A percentile compares a stretch with the other conserved stretches of the same genome.
These are phyloP conservation scores for Chaetoscypha palmicola DNA, from an alignment of 2,329 filamentous ascomycete genomes.

Conservation along the genomic window DNA sequence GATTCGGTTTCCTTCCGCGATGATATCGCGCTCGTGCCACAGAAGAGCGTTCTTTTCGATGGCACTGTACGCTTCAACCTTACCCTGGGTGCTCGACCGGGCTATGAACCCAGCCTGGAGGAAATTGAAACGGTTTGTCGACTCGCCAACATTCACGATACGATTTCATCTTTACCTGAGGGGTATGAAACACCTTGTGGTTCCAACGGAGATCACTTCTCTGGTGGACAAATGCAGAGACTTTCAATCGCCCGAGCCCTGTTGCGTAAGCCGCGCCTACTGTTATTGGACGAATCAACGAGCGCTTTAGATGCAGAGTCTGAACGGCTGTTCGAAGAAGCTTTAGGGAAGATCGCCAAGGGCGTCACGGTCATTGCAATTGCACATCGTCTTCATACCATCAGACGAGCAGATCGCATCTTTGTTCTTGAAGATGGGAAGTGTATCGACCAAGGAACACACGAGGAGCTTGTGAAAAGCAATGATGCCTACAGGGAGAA, in stretches of 20 bases:
- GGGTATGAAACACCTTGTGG: constrained; percentile 62
- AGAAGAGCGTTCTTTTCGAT: constrained; percentile 52
- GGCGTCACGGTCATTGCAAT: constrained; percentile 52
- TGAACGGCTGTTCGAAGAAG: constrained; percentile 59
- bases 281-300: constrained; percentile 78
- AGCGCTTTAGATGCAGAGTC: constrained; percentile 68
- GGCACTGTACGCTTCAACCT: constrained; percentile 52
- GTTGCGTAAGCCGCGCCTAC: constrained; percentile 60
- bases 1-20: constrained; percentile 42
- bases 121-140: constrained; percentile 62
- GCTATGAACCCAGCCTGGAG: constrained; percentile 45
- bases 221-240: constrained; percentile 72
- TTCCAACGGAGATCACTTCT: constrained; percentile 65
- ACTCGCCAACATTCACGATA: constrained; percentile 61
- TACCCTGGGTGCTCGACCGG: constrained; percentile 46
- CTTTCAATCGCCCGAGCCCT: constrained; percentile 72
- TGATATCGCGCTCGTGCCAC: constrained; percentile 49
- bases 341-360: constrained; percentile 49
- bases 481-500: constrained; percentile 44
- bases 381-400: constrained; percentile 50
- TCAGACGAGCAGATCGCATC: constrained; percentile 50
- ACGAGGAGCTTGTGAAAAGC: constrained; percentile 46
- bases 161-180: constrained; percentile 53
- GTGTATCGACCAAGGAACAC: constrained; percentile 45
- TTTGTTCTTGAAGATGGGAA: constrained; percentile 48